Conservation (phyloP, 1,284 basidiomycete genomes). For the Melampsora americana region DNA sequence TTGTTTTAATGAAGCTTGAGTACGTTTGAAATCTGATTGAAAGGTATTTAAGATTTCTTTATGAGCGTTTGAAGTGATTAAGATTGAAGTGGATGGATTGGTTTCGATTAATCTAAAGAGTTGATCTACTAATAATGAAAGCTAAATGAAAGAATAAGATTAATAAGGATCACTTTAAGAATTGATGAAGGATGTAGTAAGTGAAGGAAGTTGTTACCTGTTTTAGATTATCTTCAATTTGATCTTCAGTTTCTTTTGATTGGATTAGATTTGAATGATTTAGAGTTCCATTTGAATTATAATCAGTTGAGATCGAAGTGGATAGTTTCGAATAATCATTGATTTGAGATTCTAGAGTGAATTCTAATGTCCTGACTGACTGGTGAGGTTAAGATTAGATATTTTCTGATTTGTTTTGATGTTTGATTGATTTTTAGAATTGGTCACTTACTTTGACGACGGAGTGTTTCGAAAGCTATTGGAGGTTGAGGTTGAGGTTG, state of each 20-base stretch:
- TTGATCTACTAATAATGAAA: conserved; percentile 43
- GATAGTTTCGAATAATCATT: conserved; percentile 34
- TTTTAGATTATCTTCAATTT: conserved; percentile 40
- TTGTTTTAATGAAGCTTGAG: conserved; percentile 22
- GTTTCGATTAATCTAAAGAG: conserved; percentile 38
- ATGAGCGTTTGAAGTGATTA: conserved; percentile 23
- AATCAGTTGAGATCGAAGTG: conserved; percentile 37
- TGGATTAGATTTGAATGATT: conserved; percentile 15
- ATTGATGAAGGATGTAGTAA: too few relatives aligned
- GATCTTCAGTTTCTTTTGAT: conserved; percentile 37
- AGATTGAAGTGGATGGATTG: conserved; percentile 25
- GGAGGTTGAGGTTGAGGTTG: neutral
- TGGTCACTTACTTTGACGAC: conserved; percentile 31
- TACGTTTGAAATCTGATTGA: conserved; percentile 38
- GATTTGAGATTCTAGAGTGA: conserved; percentile 39
- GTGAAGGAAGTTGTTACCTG: conserved; percentile 6
- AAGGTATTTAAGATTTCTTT: conserved; percentile 26
- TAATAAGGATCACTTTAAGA: too few relatives aligned
- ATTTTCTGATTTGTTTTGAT: neutral
- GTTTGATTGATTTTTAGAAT: neutral
- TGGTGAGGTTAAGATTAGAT: neutral
- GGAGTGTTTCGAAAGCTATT: conserved; percentile 36
- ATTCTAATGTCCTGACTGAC: conserved; percentile 29
- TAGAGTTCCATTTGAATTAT: conserved; percentile 39
- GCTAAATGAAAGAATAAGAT: too few relatives aligned